Evolutionary conservation across 208 protist genomes (phyloP).

Genomic region (Acanthamoeba healyi): DNA sequence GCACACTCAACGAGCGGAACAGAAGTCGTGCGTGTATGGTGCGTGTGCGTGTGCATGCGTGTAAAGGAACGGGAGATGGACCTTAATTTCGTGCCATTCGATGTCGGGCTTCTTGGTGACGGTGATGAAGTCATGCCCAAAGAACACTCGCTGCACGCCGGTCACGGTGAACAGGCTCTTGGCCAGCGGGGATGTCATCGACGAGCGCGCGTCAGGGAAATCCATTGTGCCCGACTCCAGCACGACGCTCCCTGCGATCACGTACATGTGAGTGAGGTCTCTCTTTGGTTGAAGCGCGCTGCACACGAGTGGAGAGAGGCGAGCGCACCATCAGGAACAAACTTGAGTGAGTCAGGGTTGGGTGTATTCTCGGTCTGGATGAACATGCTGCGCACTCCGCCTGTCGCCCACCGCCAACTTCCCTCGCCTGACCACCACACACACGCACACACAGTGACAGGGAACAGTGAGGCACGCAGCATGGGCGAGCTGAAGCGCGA

Average conservation of each 20-base stretch:
- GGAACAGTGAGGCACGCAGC: too few relatives aligned
- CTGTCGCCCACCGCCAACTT: not conserved
- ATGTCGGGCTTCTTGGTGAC: constrained; percentile 86
- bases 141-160: constrained; percentile 88
- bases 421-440: not conserved
- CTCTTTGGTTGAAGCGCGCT: too few relatives aligned
- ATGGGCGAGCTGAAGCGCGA: too few relatives aligned
- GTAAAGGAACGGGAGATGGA: not conserved
- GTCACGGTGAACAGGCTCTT: constrained; percentile 82
- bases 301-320: not conserved
- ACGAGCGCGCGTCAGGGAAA: constrained; percentile 78
- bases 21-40: not conserved
- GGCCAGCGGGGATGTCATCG: constrained; percentile 84
- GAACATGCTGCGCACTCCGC: constrained; percentile 80
- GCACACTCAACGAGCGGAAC: too few relatives aligned
- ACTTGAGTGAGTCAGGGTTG: constrained; percentile 90
- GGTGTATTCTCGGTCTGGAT: constrained; percentile 89
- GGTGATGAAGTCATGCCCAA: constrained; percentile 88
- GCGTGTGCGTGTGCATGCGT: too few relatives aligned
- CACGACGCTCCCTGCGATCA: not conserved
- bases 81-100: constrained; percentile 84
- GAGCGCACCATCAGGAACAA: constrained; percentile 81
- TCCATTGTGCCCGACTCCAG: constrained; percentile 62
- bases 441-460: too few relatives aligned
- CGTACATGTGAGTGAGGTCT: too few relatives aligned